Percentiles rank a stretch among this genome's conserved stretches.
phyloP scores from a whole-genome alignment of 2,329 filamentous ascomycete species.

The Colletotrichum abscissum region DNA sequence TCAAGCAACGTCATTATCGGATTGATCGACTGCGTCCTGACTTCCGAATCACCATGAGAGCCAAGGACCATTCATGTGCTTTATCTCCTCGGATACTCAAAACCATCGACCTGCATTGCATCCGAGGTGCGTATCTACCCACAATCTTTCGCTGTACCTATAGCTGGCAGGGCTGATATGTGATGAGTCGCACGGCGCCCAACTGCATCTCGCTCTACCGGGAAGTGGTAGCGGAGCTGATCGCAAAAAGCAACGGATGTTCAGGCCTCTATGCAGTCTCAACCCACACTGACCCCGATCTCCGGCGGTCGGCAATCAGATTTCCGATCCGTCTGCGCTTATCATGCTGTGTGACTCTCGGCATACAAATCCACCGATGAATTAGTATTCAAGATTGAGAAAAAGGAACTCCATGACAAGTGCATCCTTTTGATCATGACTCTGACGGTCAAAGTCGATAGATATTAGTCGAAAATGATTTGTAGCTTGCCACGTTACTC shows the following conservation, averaged over 20 bases:
- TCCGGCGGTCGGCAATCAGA: background rate
- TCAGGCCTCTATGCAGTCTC: background rate
- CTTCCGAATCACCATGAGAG: too few relatives aligned
- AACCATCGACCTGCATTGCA: background rate
- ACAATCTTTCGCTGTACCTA: background rate
- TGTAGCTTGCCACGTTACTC: background rate
- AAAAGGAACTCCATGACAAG: background rate
- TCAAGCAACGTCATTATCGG: too few relatives aligned
- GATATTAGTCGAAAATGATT: too few relatives aligned
- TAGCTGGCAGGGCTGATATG: background rate
- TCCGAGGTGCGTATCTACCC: background rate
- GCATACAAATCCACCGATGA: background rate
- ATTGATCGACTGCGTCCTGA: background rate
- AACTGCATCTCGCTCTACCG: conserved; percentile 8
- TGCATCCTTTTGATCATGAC: background rate
- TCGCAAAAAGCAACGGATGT: conserved; percentile 8
- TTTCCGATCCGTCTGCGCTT: background rate
- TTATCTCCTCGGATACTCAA: background rate
- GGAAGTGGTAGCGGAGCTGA: background rate
- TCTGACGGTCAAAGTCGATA: background rate
- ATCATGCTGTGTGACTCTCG: background rate
- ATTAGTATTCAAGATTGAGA: background rate
- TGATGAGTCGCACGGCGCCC: background rate
- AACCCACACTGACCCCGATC: background rate
- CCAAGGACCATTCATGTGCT: background rate